Conservation (phyloP, 305 asterid genomes). For the Euphrasia arctica region DNA sequence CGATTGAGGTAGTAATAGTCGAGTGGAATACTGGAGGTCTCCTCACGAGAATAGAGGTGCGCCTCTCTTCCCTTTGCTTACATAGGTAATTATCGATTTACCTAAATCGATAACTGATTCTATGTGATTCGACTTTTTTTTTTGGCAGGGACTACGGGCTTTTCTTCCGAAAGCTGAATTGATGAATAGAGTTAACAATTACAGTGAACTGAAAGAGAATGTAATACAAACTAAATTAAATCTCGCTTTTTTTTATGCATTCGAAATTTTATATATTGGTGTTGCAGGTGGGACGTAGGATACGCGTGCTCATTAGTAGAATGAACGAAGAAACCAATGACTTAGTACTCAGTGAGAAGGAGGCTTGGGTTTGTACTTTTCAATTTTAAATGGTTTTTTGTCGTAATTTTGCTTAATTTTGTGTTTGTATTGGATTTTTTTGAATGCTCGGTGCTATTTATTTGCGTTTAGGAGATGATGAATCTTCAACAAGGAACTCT, state of each 20-base stretch:
- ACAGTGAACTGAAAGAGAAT: constrained; percentile 74
- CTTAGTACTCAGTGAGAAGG: constrained; percentile 89
- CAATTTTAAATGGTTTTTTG: constrained; percentile 19
- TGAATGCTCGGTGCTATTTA: constrained; percentile 11
- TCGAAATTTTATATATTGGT: not conserved
- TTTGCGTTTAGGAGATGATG: constrained; percentile 45
- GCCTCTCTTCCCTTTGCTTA: constrained; percentile 5
- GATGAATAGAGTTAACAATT: constrained; percentile 73
- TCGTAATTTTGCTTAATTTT: constrained; percentile 13
- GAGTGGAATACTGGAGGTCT: constrained; percentile 99
- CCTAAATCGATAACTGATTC: not conserved
- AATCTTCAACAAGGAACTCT: constrained; percentile 82
- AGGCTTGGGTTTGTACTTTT: constrained; percentile 73
- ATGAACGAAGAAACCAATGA: constrained; percentile 90
- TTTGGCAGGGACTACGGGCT: constrained; percentile 84
- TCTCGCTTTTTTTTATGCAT: too few species aligned
- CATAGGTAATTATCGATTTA: constrained; percentile 1
- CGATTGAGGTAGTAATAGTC: constrained; percentile 67
- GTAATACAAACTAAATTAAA: constrained; percentile 27
- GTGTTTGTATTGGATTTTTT: constrained; percentile 5
- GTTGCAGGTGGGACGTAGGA: constrained; percentile 77
- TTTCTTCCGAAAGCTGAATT: constrained; percentile 90
- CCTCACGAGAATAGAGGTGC: constrained; percentile 89
- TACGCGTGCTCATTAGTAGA: constrained; percentile 69
- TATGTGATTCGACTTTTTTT: constrained; percentile 18